Evolutionary conservation across 768 basidiomycete species (phyloP), one percentile per base, ranked within the genome.

Genomic region (Kwoniella sp.): DNA sequence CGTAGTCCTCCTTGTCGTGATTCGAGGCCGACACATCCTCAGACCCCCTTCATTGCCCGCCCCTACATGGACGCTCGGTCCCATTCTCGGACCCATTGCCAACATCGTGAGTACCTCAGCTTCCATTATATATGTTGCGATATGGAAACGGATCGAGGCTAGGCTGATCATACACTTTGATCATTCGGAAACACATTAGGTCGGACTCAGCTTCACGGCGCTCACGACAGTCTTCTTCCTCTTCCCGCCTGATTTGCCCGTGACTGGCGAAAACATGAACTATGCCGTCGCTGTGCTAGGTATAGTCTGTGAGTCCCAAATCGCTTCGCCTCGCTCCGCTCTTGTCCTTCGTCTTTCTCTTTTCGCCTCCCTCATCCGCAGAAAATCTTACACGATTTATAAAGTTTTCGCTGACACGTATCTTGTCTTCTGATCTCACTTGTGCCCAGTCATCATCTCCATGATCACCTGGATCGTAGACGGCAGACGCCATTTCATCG

Each of bases 31-130:
- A 38, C 37, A 66, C 20, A 64, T 71, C 38, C 58, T 77, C 22
- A 57, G 52, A 9, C 72, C 63, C 4, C 69, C 78, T 30, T 68
- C 56, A 23, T 71, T 78, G 55, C 75, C 74, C 51, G 72, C 75
- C n/a, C 80, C 80, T 4, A 79, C 77, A 4, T 78, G 77, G 66
- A 73, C 73, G 26, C 76, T 81, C 41, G 82, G 82, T 9, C 65
- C 71, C 11, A 66, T 74, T 47, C 52, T 74, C 3, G 73, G 73
- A 0, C 74, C 72, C 0, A 67, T 73, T 50, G 62, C 60, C 65
- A 73, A 75, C 29, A 37, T 72, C 22, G 73, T 73, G 47, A 56
- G 71, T 67, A 22, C 3, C 17, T 51, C n/a, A n/a, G n/a, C n/a
- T n/a, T n/a, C n/a, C n/a, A n/a, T n/a, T n/a, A n/a, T n/a, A n/a